Base-by-base conservation (phyloP, 352 stramenopile genomes). In the Phytopythium oedochilum region DNA sequence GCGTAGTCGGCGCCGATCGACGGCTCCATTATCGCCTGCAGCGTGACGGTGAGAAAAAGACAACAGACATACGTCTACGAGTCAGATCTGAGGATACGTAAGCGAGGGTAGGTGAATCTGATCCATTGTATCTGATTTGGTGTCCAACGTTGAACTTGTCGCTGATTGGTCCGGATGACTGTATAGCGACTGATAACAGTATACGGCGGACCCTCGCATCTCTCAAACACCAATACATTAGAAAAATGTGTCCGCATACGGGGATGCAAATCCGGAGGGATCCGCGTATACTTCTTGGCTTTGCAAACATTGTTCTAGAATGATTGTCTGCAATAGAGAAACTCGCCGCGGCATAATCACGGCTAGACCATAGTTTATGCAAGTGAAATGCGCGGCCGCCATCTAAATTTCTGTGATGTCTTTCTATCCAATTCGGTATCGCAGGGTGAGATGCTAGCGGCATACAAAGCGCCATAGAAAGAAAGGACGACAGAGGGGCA, bases 1-100 rank as follows among this genome's bases (percentile, higher is more conserved):
- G 70, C 77, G 59, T 90, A 90, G 51, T 63, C 53, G 20, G 31
- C 36, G 2, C 36, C 8, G 43, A 35, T 22, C 36, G 31, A n/a
- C 44, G 25, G 25, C 46, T 34, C 54, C 68, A 71, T 39, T 17
- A 53, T 38, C 20, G 15, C 14, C 3, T 14, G 26, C 4, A 22
- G 23, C 3, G 2, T 2, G 6, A 28, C 28, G 44, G 8, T 52
- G 45, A 35, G 45, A 52, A 52, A 50, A 36, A 34, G 25, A 36
- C 5, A 4, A 3, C 12, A 5, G 20, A 8, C 7, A 32, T 23
- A 18, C 39, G 43, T 32, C 6, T 55, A 44, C 39, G 55, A 52
- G 36, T 59, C 38, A n/a, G 10, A 29, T 46, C 38, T 44, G 38
- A 44, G 10, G 17, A 44, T 44, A 44, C n/a, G 38, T 4, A 44